A percentile compares a stretch with the other conserved stretches of the same genome.
phyloP scores from a whole-genome alignment of 2,329 filamentous ascomycete genomes.

The Calonectria fujianensis region DNA sequence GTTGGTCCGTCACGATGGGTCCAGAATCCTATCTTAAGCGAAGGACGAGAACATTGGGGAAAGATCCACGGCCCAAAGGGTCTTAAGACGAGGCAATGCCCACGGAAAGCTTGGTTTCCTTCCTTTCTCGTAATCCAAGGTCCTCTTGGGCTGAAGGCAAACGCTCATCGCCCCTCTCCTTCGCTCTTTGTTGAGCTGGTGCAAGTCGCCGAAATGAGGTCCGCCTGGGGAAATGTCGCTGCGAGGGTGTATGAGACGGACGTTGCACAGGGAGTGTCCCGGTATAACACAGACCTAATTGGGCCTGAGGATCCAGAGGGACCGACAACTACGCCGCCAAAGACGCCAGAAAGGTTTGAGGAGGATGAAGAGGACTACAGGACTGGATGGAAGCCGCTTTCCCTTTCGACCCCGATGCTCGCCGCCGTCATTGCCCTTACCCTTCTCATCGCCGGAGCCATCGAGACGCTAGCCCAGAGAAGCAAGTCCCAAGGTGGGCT shows the following conservation, averaged over 20 bases:
- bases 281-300: slow-evolving; percentile 11
- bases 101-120: background rate
- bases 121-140: slow-evolving; percentile 13
- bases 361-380: background rate
- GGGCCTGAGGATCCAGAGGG: slow-evolving; percentile 6
- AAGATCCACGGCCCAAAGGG: background rate
- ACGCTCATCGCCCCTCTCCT: background rate
- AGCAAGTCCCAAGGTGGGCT: slow-evolving; percentile 66
- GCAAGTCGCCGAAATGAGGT: slow-evolving; percentile 24
- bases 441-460: slow-evolving; percentile 62
- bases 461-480: slow-evolving; percentile 66
- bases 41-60: slow-evolving; percentile 1
- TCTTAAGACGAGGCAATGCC: background rate
- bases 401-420: slow-evolving; percentile 59
- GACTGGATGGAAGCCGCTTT: slow-evolving; percentile 51
- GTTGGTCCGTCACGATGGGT: slow-evolving; percentile 42
- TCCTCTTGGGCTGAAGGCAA: background rate
- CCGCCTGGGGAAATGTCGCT: slow-evolving; percentile 30
- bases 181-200: background rate
- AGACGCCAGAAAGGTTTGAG: slow-evolving; percentile 27
- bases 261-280: slow-evolving; percentile 1
- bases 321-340: background rate
- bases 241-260: slow-evolving; percentile 29
- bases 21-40: background rate
- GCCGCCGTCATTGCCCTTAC: slow-evolving; percentile 60